Evolutionary conservation across 306 rosid genomes (phyloP).

Genomic region (Mucuna pruriens): DNA sequence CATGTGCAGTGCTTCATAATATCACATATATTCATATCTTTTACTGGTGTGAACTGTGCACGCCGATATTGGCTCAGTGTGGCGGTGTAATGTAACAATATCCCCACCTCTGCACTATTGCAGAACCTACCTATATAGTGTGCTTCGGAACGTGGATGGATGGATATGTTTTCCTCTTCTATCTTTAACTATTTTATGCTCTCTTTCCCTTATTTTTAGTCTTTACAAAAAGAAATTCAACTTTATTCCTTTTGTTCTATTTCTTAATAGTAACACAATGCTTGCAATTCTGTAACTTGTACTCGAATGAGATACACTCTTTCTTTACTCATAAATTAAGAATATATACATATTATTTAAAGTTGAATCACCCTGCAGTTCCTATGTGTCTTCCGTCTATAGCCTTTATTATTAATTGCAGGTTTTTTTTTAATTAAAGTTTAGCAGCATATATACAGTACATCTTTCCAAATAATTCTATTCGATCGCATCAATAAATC

Average conservation of each 20-base stretch:
- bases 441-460: background rate
- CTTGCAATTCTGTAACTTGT: background rate
- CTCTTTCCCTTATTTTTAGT: background rate
- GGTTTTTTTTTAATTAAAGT: background rate
- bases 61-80: conserved; percentile 48
- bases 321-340: background rate
- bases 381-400: background rate
- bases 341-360: no score
- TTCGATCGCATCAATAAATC: no score
- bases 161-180: no score
- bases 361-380: background rate
- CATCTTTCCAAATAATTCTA: background rate
- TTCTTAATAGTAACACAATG: background rate
- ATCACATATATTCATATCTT: conserved; percentile 34
- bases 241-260: conserved; percentile 25
- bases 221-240: conserved; percentile 12
- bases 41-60: conserved; percentile 25
- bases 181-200: background rate
- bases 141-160: background rate
- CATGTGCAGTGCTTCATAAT: conserved; percentile 59
- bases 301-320: background rate
- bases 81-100: conserved; percentile 45
- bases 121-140: background rate
- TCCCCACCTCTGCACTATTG: conserved; percentile 45
- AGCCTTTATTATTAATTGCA: background rate